Evolutionary conservation across 805 yeast genomes (phyloP).

Genomic region (Blastobotrys parvus): DNA sequence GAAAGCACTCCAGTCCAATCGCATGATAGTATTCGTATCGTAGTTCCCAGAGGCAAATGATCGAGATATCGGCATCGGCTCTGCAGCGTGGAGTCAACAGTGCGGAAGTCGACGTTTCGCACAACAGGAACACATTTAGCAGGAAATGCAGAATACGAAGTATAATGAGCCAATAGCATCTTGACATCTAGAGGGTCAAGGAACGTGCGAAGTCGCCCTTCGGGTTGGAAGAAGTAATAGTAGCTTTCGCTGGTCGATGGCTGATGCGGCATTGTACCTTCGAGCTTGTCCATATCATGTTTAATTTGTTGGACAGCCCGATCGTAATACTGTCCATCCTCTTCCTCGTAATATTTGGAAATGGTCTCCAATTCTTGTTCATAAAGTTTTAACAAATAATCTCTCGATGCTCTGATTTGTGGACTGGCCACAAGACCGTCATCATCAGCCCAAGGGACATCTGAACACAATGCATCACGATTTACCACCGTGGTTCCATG

Average conservation of each 20-base stretch:
- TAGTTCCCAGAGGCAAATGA: conserved; percentile 7
- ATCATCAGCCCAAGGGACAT: background rate
- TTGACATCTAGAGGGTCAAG: conserved; percentile 5
- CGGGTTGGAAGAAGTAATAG: conserved; percentile 10
- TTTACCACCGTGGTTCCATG: background rate
- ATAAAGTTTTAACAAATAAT: background rate
- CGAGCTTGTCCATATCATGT: background rate
- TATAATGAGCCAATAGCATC: conserved; percentile 5
- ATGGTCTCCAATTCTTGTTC: background rate
- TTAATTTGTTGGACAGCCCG: background rate
- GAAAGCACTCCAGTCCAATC: conserved; percentile 2
- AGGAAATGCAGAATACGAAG: conserved; percentile 5
- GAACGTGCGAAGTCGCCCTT: conserved; percentile 2
- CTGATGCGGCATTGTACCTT: background rate
- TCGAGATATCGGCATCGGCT: conserved; percentile 7
- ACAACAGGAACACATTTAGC: background rate
- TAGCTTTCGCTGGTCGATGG: background rate
- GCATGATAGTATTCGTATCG: conserved; percentile 1
- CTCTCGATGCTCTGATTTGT: background rate
- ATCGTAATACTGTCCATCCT: background rate
- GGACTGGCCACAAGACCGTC: background rate
- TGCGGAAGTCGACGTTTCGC: background rate
- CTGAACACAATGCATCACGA: background rate
- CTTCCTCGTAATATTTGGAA: background rate
- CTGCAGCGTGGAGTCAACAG: conserved; percentile 1